phyloP scores from a whole-genome alignment of 202 grass and related monocot species.

The Schoenoplectus triqueter region DNA sequence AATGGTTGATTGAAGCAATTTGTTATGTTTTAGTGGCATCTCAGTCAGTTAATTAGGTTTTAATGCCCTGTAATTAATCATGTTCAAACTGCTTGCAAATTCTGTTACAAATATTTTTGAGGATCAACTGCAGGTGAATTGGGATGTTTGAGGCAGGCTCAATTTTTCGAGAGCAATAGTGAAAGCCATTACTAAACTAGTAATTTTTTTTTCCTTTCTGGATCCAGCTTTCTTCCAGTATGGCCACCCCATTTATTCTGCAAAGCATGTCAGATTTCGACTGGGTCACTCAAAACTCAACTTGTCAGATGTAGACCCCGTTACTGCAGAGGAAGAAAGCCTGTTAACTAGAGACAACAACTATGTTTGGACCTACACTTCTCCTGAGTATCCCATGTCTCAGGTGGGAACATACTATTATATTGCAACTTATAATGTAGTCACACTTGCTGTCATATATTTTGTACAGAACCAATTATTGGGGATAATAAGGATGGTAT shows the following conservation, averaged over 20 bases:
- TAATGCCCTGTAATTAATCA: background rate
- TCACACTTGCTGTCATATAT: background rate
- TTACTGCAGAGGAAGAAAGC: constrained; percentile 53
- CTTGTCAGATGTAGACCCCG: constrained; percentile 36
- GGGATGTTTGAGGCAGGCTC: background rate
- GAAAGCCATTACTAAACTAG: background rate
- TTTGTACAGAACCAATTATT: background rate
- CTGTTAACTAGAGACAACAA: constrained; percentile 45
- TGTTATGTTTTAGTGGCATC: background rate
- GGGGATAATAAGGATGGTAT: background rate
- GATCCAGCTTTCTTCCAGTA: constrained; percentile 64
- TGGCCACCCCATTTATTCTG: constrained; percentile 65
- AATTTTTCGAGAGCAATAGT: background rate
- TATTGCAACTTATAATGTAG: background rate
- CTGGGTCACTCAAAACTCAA: constrained; percentile 60
- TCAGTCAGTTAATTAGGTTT: background rate
- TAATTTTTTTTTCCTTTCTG: background rate
- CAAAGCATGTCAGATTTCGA: constrained; percentile 54
- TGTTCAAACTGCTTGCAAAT: background rate
- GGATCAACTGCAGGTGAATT: background rate
- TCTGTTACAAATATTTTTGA: constrained; percentile 12
- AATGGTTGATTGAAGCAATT: background rate
- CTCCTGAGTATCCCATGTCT: constrained; percentile 65
- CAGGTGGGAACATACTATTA: constrained; percentile 42
- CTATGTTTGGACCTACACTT: constrained; percentile 68